Evolutionary conservation across 352 stramenopile species (phyloP).

Genomic region (Globisporangium paddicum): DNA sequence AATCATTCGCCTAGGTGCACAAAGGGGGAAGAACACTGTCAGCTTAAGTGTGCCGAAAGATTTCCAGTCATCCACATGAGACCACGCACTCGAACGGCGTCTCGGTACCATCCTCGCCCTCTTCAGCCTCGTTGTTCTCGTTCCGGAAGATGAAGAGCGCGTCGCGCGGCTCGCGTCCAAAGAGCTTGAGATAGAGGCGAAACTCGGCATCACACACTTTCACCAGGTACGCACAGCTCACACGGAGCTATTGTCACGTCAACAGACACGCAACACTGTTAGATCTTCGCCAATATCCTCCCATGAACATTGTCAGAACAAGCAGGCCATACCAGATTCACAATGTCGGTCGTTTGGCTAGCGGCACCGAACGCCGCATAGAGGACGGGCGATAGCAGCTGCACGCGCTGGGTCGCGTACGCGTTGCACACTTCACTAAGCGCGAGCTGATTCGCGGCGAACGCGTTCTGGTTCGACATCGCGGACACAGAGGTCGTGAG

Average conservation of each 20-base stretch:
- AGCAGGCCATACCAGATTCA: slow-evolving; percentile 39
- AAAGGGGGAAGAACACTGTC: background rate
- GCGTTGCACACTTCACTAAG: slow-evolving; percentile 49
- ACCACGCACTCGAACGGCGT: slow-evolving; percentile 64
- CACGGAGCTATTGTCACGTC: slow-evolving; percentile 34
- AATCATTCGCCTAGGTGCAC: slow-evolving; percentile 47
- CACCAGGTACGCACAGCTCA: slow-evolving; percentile 58
- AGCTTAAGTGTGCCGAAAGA: background rate
- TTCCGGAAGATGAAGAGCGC: slow-evolving; percentile 44
- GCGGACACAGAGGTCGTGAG: slow-evolving; percentile 16
- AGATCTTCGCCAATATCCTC: background rate
- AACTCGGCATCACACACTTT: slow-evolving; percentile 75
- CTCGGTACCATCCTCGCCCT: slow-evolving; percentile 38
- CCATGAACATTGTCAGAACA: background rate
- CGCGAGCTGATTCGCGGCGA: slow-evolving; percentile 34
- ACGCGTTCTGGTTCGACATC: slow-evolving; percentile 23
- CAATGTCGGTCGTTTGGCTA: slow-evolving; percentile 59
- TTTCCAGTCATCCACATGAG: background rate
- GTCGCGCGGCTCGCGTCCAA: slow-evolving; percentile 53
- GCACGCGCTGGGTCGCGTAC: slow-evolving; percentile 55
- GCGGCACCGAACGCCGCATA: slow-evolving; percentile 41
- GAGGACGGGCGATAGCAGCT: slow-evolving; percentile 52
- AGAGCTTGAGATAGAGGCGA: slow-evolving; percentile 66
- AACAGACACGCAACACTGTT: background rate
- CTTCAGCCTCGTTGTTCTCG: slow-evolving; percentile 22